Base-by-base conservation (phyloP, 345 rosid species). In the Boechera retrofracta region DNA sequence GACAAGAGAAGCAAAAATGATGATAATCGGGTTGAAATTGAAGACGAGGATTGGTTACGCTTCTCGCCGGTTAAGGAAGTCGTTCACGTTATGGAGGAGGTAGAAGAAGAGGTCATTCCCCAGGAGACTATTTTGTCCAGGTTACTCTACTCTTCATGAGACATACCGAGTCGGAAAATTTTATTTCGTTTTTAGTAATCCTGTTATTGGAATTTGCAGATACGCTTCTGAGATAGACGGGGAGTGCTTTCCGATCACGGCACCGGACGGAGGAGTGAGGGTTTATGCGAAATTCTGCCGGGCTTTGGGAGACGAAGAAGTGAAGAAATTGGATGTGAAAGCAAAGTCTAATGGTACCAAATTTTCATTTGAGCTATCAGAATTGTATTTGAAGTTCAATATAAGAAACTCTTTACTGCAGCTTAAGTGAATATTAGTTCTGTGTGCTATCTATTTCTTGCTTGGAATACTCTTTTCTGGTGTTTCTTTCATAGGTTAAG, bases 261-360 rank as follows among this genome's bases (percentile, higher is more conserved):
- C 94, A 6, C 96, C 97, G 0, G 83, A 82, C 60, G 90, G 93
- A 15, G 89, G 96, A n/a, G 91, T 91, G 31, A 87, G 97, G 86
- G 92, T 95, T 82, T 95, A 95, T 64, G 92, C 87, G 8, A 95
- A 86, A 85, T 79, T 95, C 38, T 83, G 83, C 69, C 73, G 89
- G 77, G 67, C 76, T 48, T 79, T 81, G 63, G 72, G 69, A 57
- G 90, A 87, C 48, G 83, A 77, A 53, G 64, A 56, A 31, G 56
- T 63, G 69, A 83, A 81, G 82, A 85, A 79, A 79, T 69, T 88
- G 82, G 79, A 85, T 71, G 4, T 83, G 26, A 83, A 76, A 58
- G 74, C 72, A 11, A 84, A 80, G 49, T 79, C 88, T 52, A 69
- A 77, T 58, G 89, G 97, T 91, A 88, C 13, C 41, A 59, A 18